These are phyloP conservation scores for Novakomyces olei DNA, from an alignment of 805 yeast species.

Conservation along the genomic window DNA sequence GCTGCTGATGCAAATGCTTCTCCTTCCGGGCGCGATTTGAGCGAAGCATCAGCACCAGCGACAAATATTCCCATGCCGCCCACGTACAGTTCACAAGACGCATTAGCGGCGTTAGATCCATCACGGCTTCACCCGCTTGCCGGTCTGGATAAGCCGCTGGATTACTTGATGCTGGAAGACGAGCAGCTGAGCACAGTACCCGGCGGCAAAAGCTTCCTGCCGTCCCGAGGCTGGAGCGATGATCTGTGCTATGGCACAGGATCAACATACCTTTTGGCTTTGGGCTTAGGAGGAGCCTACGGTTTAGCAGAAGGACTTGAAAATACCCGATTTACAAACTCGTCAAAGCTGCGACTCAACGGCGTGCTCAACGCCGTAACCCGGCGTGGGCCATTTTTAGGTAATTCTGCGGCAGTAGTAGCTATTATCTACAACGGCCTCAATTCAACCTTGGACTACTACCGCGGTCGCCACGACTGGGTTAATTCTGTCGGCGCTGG, in stretches of 20 bases:
- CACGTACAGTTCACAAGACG: background rate
- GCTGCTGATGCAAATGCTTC: no score
- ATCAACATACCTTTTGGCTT: conserved; percentile 59
- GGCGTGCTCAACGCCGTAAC: conserved; percentile 81
- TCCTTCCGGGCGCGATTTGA: no score
- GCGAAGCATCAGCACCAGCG: conserved; percentile 2
- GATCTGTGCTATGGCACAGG: conserved; percentile 97
- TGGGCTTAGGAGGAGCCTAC: conserved; percentile 73
- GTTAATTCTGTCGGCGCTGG: conserved; percentile 71
- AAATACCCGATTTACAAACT: conserved; percentile 50
- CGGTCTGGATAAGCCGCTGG: conserved; percentile 24
- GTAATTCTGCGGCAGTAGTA: conserved; percentile 85
- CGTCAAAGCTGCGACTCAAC: conserved; percentile 66
- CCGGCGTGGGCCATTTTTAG: conserved; percentile 85
- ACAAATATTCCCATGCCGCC: no score
- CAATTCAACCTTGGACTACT: conserved; percentile 53
- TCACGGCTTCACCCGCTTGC: conserved; percentile 11
- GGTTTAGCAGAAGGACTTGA: conserved; percentile 75
- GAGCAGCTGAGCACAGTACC: conserved; percentile 55
- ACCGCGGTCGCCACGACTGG: conserved; percentile 79
- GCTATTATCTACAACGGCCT: conserved; percentile 74
- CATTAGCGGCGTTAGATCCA: conserved; percentile 6
- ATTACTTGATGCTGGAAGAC: conserved; percentile 72
- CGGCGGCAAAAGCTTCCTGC: conserved; percentile 75
- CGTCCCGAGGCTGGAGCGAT: conserved; percentile 95